These are phyloP conservation scores for Roridomyces roridus DNA, from an alignment of 768 basidiomycete species.

Conservation along the genomic window DNA sequence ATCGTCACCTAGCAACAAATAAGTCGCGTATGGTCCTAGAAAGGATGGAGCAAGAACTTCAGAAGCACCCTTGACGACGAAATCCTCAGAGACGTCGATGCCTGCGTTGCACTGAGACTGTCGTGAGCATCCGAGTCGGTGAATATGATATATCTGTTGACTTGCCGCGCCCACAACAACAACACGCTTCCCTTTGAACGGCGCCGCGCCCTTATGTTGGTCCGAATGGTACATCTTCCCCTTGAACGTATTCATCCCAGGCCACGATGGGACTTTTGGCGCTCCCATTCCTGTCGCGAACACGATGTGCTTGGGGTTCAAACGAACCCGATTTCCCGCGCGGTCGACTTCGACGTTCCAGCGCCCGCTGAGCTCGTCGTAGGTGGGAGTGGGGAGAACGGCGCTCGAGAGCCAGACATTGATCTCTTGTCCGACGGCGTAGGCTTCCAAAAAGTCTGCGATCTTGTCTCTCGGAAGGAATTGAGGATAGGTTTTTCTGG, in stretches of 20 bases:
- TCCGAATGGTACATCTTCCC: constrained; percentile 19
- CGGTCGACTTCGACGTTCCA: constrained; percentile 14
- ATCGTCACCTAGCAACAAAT: constrained; percentile 12
- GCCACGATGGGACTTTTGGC: constrained; percentile 6
- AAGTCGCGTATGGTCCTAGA: not conserved
- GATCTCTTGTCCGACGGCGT: constrained; percentile 8
- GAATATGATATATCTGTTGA: too few species aligned
- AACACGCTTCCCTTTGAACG: constrained; percentile 12
- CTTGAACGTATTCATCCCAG: constrained; percentile 11
- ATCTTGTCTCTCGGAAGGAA: too few species aligned
- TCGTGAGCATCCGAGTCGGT: too few species aligned
- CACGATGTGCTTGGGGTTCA: constrained; percentile 12
- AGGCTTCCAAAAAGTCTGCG: too few species aligned
- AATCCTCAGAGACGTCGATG: constrained; percentile 17
- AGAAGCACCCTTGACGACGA: constrained; percentile 18
- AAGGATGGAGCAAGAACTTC: not conserved
- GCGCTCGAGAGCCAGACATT: constrained; percentile 13
- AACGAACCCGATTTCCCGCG: not conserved
- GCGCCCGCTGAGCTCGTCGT: not conserved
- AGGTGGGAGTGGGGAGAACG: not conserved
- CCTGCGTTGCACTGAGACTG: constrained; percentile 21
- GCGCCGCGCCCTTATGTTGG: constrained; percentile 13
- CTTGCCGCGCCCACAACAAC: constrained; percentile 20
- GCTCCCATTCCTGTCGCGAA: constrained; percentile 9
- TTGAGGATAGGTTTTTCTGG: too few species aligned